Percentiles rank a stretch among this genome's conserved stretches.
phyloP scores from a whole-genome alignment of 148 eudicot genomes.

The Hydrangea macrophylla region DNA sequence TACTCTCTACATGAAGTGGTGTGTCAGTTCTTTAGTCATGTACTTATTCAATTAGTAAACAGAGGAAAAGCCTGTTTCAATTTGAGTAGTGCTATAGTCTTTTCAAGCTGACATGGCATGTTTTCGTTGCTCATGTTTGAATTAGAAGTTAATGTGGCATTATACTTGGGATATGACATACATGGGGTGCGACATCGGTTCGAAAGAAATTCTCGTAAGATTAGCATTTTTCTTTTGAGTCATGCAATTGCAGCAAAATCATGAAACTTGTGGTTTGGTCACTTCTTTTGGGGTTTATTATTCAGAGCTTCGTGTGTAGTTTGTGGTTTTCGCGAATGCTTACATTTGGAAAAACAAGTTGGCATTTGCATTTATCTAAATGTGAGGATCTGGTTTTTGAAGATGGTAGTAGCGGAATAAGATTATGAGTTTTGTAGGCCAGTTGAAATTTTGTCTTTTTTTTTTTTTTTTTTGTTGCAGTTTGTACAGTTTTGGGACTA shows the following conservation, averaged over 20 bases:
- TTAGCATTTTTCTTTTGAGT: too few relatives aligned
- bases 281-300: background rate
- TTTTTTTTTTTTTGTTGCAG: conserved; percentile 39
- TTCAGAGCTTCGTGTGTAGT: background rate
- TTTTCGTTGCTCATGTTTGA: too few relatives aligned
- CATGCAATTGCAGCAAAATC: background rate
- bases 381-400: background rate
- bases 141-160: too few relatives aligned
- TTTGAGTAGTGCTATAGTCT: too few relatives aligned
- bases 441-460: background rate
- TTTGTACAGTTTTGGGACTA: conserved; percentile 70
- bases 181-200: too few relatives aligned
- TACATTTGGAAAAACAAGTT: background rate
- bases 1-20: too few relatives aligned
- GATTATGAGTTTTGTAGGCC: conserved; percentile 14
- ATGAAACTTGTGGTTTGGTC: background rate
- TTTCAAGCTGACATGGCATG: too few relatives aligned
- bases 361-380: background rate
- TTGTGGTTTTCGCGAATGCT: background rate
- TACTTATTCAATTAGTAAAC: too few relatives aligned
- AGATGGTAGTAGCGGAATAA: background rate
- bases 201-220: too few relatives aligned
- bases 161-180: too few relatives aligned
- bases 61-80: too few relatives aligned
- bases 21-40: too few relatives aligned